A percentile compares a stretch with the other conserved stretches of the same genome.
Conservation (phyloP, 225 moss, liverwort and hornwort species). For the Neckera pumila region DNA sequence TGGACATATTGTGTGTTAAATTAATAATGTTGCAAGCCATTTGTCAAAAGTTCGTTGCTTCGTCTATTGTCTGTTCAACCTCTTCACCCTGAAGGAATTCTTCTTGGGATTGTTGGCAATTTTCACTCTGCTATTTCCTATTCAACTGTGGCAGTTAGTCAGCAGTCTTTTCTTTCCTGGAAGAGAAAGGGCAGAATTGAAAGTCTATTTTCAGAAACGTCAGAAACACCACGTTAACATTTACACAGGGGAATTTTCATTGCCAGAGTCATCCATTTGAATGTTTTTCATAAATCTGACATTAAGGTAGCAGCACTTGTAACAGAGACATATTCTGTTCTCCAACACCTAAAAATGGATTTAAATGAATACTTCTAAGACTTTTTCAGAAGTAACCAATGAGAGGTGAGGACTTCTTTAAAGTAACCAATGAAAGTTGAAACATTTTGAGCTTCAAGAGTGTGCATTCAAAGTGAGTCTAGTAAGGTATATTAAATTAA, state of each 20-base stretch:
- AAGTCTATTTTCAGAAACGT: neutral
- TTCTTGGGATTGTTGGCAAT: neutral
- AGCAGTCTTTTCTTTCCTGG: neutral
- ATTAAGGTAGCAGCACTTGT: too few species aligned
- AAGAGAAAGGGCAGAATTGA: neutral
- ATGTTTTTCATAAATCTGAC: neutral
- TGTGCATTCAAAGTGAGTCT: too few species aligned
- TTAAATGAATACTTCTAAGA: too few species aligned
- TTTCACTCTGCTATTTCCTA: neutral
- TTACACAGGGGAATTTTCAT: neutral
- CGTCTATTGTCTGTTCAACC: neutral
- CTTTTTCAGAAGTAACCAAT: too few species aligned
- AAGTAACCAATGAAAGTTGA: too few species aligned
- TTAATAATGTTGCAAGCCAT: neutral
- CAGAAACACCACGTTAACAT: neutral
- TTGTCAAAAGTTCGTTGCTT: neutral
- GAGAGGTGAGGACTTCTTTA: too few species aligned
- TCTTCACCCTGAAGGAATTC: neutral
- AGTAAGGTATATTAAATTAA: too few species aligned
- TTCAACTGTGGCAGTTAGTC: neutral
- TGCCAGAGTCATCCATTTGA: neutral
- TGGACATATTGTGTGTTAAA: neutral
- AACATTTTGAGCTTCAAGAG: too few species aligned
- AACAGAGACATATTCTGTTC: too few species aligned
- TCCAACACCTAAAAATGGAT: too few species aligned